Percentiles rank a stretch among this genome's conserved stretches.
phyloP scores from a whole-genome alignment of 805 yeast genomes.

The Kodamaea kaohsiungensis region DNA sequence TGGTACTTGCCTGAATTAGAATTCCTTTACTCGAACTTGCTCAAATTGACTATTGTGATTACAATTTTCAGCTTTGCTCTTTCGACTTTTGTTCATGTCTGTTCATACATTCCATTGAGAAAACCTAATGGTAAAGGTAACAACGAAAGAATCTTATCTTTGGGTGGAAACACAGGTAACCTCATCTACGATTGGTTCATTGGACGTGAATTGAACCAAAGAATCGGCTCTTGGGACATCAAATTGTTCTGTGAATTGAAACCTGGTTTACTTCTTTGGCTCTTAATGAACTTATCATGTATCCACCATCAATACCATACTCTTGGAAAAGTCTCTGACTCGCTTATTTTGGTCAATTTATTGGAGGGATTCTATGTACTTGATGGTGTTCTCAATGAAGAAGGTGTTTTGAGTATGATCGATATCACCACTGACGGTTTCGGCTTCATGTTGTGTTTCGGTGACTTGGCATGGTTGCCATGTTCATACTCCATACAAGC shows the following conservation, averaged over 20 bases:
- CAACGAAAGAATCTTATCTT: constrained; percentile 71
- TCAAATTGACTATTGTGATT: constrained; percentile 64
- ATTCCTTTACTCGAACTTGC: constrained; percentile 67
- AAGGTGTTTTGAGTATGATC: constrained; percentile 89
- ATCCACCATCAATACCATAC: constrained; percentile 75
- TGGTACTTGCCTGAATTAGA: constrained; percentile 76
- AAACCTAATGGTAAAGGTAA: constrained; percentile 53
- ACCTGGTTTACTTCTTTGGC: constrained; percentile 92
- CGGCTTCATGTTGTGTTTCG: constrained; percentile 94
- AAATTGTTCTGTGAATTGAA: constrained; percentile 91
- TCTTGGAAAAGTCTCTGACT: constrained; percentile 63
- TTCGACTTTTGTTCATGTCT: constrained; percentile 63
- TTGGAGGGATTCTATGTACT: constrained; percentile 81
- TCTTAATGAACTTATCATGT: constrained; percentile 73
- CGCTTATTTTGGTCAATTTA: constrained; percentile 65
- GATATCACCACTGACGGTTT: constrained; percentile 96
- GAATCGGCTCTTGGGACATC: constrained; percentile 82
- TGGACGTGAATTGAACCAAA: constrained; percentile 93
- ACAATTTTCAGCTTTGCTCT: constrained; percentile 63
- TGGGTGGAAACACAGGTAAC: constrained; percentile 84
- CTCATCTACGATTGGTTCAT: constrained; percentile 89
- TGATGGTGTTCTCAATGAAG: constrained; percentile 92
- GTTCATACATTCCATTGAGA: constrained; percentile 63
- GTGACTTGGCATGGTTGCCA: constrained; percentile 91
- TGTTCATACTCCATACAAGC: constrained; percentile 88